These are phyloP conservation scores for Paramecium caudatum DNA, from an alignment of 73 alveolate genomes.

Conservation along the genomic window DNA sequence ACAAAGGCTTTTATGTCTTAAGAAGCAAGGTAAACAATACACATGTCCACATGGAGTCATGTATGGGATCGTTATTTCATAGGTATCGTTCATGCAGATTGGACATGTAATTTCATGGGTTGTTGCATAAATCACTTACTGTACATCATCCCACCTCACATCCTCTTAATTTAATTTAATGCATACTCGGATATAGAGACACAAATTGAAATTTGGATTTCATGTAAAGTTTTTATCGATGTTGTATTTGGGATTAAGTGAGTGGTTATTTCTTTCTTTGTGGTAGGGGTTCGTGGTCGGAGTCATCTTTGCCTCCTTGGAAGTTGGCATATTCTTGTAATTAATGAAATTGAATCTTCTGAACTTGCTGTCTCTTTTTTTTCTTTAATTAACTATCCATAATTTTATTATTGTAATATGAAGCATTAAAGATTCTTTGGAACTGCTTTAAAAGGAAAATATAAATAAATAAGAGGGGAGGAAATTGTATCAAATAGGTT, in stretches of 20 bases:
- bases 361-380: not conserved
- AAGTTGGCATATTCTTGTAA: not conserved
- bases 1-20: conserved; percentile 63
- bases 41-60: conserved; percentile 76
- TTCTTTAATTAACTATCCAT: conserved; percentile 16
- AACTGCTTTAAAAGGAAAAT: not conserved
- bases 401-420: not conserved
- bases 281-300: not conserved
- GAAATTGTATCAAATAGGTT: not conserved
- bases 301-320: not conserved
- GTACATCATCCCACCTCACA: conserved; percentile 51
- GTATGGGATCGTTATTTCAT: conserved; percentile 63
- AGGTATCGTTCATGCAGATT: conserved; percentile 70
- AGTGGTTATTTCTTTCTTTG: conserved; percentile 28
- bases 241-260: not conserved
- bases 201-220: conserved; percentile 52
- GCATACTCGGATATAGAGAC: not conserved
- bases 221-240: conserved; percentile 25
- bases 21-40: conserved; percentile 61
- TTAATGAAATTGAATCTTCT: conserved; percentile 24
- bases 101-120: conserved; percentile 72
- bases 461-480: not conserved
- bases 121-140: conserved; percentile 50
- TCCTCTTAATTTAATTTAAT: conserved; percentile 5
- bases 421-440: conserved; percentile 19